Base-by-base conservation (phyloP, 2,329 filamentous ascomycete genomes). In the Tolypocladium amazonense region DNA sequence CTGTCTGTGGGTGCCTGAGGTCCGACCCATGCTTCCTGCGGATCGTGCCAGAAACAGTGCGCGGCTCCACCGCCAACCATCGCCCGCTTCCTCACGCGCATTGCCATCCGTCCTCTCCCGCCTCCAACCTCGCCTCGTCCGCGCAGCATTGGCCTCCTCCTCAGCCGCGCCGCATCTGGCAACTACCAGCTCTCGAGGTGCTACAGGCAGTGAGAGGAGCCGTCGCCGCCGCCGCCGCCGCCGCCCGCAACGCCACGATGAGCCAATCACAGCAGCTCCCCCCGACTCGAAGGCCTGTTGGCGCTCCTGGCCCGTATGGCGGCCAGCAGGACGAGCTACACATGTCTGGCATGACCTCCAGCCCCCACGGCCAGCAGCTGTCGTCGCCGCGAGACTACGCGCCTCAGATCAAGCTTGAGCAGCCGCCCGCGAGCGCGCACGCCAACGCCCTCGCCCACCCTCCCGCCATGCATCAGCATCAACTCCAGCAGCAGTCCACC, bases 351-450 rank as follows among this genome's bases (percentile, higher is more conserved):
- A 71, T 79, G 70, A 45, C 58, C 15, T 30, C 59, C 23, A 75
- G 71, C 69, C 75, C 76, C 56, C 73, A 73, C 59, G 70, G 69
- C 60, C 76, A 76, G 65, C 69, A 61, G 43, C 25, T 61, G 41
- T 47, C 74, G 67, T 80, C 79, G 58, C 76, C 79, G 60, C 77
- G 78, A 67, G 78, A 81, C 64, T 81, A 76, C 68, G 71, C 74
- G 58, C 78, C 79, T 61, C 79, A 81, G 66, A 79, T 81, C 71
- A 80, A 80, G 69, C 75, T 81, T 63, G 78, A 81, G 14, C 75
- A 79, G 61, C 68, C 72, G 43, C 39, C 38, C 27, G 9, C 55
- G 23, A 35, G 23, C 38, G 37, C 55, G 5, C 25, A 56, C 55
- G 18, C 35, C 35, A 70, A 73, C 23, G 68, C 74, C 60, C 74